Evolutionary conservation across 2,329 filamentous ascomycete genomes (phyloP).

Genomic region (Botrytis deweyae): DNA sequence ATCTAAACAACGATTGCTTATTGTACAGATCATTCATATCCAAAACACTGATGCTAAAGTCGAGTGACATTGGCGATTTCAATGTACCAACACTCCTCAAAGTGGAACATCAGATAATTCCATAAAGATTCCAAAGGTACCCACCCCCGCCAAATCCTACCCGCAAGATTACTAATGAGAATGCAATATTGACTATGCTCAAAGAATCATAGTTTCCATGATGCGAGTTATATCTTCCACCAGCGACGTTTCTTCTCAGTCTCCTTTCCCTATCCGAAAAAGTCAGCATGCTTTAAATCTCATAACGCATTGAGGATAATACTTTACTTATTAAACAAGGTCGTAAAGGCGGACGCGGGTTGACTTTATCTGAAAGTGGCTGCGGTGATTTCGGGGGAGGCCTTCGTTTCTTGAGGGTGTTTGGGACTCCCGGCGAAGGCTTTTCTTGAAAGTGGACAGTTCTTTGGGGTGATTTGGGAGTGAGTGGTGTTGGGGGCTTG

Average conservation of each 20-base stretch:
- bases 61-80: background rate
- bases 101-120: background rate
- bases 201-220: background rate
- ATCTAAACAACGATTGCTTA: background rate
- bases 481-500: background rate
- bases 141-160: rapidly evolving
- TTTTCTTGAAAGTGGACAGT: background rate
- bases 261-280: background rate
- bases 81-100: background rate
- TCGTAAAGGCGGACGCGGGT: background rate
- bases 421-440: rapidly evolving
- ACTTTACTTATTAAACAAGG: background rate
- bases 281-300: background rate
- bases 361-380: no score
- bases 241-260: background rate
- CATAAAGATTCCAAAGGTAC: background rate
- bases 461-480: background rate
- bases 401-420: background rate
- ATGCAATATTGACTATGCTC: background rate
- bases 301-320: rapidly evolving
- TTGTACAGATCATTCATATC: background rate
- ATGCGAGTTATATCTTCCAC: background rate
- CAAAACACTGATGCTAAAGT: background rate
- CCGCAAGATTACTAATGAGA: background rate
- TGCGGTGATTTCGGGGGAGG: background rate